phyloP scores from a whole-genome alignment of 2,329 filamentous ascomycete genomes.

The Plectosphaerella cucumerina region DNA sequence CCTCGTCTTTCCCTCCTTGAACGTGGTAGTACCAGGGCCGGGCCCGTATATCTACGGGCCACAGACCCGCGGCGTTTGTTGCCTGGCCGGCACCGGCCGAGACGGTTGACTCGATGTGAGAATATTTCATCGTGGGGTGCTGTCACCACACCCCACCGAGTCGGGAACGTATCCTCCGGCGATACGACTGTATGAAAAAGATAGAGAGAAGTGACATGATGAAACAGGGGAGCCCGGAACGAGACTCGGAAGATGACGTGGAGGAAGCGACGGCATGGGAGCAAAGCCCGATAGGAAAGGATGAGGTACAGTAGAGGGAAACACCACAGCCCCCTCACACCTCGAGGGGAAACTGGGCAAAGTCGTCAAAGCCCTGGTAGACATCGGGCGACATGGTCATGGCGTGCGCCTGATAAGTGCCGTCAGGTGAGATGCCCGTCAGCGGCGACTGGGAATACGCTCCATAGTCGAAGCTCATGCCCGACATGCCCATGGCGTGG shows the following conservation, averaged over 20 bases:
- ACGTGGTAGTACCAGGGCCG: not conserved
- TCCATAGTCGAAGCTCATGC: not conserved
- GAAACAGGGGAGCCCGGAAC: not conserved
- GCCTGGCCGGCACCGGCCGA: constrained; percentile 1
- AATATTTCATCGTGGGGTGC: not conserved
- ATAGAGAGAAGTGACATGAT: not conserved
- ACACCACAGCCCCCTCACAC: not conserved
- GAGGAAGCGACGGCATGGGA: too few species aligned
- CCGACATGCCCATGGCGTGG: not conserved
- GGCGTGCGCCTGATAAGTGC: not conserved
- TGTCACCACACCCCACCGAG: constrained; percentile 4
- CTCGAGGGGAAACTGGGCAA: not conserved
- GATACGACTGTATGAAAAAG: not conserved
- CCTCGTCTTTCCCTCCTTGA: not conserved
- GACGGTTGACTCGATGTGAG: not conserved
- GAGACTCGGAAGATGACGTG: not conserved
- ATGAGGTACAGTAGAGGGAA: not conserved
- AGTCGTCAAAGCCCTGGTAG: not conserved
- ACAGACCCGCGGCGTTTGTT: not conserved
- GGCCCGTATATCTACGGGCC: not conserved
- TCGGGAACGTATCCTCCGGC: constrained; percentile 1
- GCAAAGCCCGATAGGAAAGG: not conserved
- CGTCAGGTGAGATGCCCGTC: not conserved
- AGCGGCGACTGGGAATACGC: not conserved
- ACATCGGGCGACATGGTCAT: not conserved